Conservation (phyloP, 371 early-diverging fungal genomes). For the Mycotypha africana region DNA sequence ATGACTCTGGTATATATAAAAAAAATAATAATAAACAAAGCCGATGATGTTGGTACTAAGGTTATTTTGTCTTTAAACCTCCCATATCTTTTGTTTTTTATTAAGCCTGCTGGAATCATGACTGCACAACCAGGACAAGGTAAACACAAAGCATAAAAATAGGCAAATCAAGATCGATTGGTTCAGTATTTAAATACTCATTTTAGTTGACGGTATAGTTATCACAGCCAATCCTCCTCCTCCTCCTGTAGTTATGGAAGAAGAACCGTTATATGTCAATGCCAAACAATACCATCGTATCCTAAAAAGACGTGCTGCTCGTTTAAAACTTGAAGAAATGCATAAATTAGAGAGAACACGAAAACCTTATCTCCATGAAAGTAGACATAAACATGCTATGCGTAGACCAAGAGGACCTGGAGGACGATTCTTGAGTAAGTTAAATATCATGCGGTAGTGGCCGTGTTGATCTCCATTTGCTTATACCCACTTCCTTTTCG, state of each 20-base stretch:
- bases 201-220: constrained; percentile 6
- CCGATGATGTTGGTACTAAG: too few relatives aligned
- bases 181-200: constrained; percentile 1
- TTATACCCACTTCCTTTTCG: too few relatives aligned
- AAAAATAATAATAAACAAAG: too few relatives aligned
- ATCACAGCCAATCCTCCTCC: too few relatives aligned
- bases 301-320: constrained; percentile 75
- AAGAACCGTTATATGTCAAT: constrained; percentile 87
- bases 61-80: not conserved
- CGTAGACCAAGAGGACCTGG: constrained; percentile 90
- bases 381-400: constrained; percentile 95
- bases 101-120: constrained; percentile 26
- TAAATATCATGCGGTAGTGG: too few relatives aligned
- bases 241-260: constrained; percentile 31
- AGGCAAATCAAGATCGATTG: constrained; percentile 17
- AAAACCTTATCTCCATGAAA: constrained; percentile 91
- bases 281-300: constrained; percentile 93
- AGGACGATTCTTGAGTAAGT: constrained; percentile 74
- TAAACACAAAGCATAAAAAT: constrained; percentile 8
- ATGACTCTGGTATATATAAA: constrained; percentile 11
- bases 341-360: constrained; percentile 48
- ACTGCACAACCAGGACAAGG: constrained; percentile 28
- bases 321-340: constrained; percentile 59
- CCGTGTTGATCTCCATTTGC: too few relatives aligned
- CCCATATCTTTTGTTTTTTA: not conserved